phyloP scores from a whole-genome alignment of 2,329 filamentous ascomycete genomes.

The Colletotrichum zoysiae region DNA sequence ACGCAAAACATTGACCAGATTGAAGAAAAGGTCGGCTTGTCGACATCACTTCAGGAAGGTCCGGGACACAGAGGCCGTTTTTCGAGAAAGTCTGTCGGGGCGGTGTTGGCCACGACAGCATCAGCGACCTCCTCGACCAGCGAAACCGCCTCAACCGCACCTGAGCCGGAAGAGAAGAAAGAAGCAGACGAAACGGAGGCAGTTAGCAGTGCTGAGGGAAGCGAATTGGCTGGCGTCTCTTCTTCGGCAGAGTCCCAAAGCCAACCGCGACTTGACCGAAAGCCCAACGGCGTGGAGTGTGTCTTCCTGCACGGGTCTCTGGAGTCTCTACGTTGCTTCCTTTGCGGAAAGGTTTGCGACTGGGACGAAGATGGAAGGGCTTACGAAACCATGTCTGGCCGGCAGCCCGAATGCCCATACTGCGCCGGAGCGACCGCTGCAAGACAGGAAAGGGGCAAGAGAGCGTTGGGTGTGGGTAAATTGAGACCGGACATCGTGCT shows the following conservation, averaged over 20 bases:
- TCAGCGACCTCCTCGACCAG: neutral
- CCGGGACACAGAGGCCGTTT: constrained; percentile 73
- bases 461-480: constrained; percentile 75
- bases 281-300: constrained; percentile 65
- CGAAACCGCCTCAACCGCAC: neutral
- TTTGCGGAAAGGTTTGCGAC: constrained; percentile 67
- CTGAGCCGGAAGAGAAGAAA: constrained; percentile 7
- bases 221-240: neutral
- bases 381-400: constrained; percentile 69
- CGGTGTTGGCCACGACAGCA: constrained; percentile 40
- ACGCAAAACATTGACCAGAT: constrained; percentile 83
- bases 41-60: constrained; percentile 71
- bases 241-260: neutral
- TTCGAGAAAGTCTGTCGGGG: constrained; percentile 60
- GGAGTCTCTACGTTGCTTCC: constrained; percentile 72
- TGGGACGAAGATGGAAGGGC: constrained; percentile 71
- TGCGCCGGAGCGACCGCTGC: constrained; percentile 73
- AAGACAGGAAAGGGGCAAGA: constrained; percentile 74
- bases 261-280: constrained; percentile 19
- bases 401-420: constrained; percentile 75
- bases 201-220: neutral
- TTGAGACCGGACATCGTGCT: constrained; percentile 80
- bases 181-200: constrained; percentile 7
- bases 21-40: constrained; percentile 77
- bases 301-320: constrained; percentile 82